These are phyloP conservation scores for Aspergillus hortae DNA, from an alignment of 2,329 filamentous ascomycete species.

Conservation along the genomic window DNA sequence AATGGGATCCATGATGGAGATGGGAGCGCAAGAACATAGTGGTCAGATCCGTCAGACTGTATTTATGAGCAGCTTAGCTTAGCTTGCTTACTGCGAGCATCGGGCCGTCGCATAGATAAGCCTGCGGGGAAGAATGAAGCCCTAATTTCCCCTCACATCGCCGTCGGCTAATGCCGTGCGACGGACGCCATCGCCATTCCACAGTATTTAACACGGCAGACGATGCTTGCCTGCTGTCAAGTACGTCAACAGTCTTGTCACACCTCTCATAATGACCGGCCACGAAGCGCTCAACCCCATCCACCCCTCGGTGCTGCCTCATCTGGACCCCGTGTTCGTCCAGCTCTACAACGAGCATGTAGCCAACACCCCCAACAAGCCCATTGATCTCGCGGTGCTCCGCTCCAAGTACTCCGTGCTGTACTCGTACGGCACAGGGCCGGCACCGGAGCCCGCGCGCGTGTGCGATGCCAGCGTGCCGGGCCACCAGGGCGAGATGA, in stretches of 20 bases:
- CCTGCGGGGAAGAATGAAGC: constrained; percentile 12
- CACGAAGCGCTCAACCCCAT: constrained; percentile 50
- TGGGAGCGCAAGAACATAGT: background rate
- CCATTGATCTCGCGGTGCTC: constrained; percentile 39
- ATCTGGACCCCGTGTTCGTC: constrained; percentile 47
- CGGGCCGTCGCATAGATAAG: constrained; percentile 25
- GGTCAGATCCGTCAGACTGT: background rate
- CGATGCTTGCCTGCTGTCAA: too few species aligned
- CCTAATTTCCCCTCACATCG: background rate
- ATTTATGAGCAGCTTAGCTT: too few species aligned
- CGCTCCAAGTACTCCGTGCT: constrained; percentile 44
- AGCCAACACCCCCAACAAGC: constrained; percentile 38
- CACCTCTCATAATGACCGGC: background rate
- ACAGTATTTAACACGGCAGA: background rate
- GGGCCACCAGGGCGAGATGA: constrained; percentile 29
- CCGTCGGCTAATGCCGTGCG: background rate
- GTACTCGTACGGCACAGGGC: constrained; percentile 45
- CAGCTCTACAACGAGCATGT: constrained; percentile 48
- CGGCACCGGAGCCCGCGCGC: constrained; percentile 40
- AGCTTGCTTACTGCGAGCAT: background rate
- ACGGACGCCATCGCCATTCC: background rate
- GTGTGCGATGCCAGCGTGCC: constrained; percentile 39
- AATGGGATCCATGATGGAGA: constrained; percentile 17
- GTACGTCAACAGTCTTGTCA: background rate
- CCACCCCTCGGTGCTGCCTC: constrained; percentile 45